A percentile compares a stretch with the other conserved stretches of the same genome.
Evolutionary conservation across 345 rosid genomes (phyloP).

Genomic region (Melaleuca quinquenervia): DNA sequence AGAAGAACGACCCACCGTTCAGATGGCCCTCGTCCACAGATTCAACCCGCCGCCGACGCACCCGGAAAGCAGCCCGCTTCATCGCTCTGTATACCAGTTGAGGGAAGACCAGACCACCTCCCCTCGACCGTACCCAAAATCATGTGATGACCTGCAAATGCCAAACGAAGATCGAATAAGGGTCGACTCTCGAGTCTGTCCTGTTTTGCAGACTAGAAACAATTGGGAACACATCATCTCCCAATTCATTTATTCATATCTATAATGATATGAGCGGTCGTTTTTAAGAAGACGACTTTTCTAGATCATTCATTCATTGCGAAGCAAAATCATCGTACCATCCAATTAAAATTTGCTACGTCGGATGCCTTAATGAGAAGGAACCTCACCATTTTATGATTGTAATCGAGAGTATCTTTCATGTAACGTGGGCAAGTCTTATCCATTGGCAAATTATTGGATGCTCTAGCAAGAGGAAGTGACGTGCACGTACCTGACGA

Average conservation of each 20-base stretch:
- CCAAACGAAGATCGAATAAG: not conserved
- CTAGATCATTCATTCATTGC: not conserved
- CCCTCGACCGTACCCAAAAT: not conserved
- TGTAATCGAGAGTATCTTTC: not conserved
- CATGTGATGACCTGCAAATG: not conserved
- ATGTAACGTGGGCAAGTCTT: rapidly evolving
- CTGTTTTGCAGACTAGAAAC: not conserved
- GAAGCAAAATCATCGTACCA: not conserved
- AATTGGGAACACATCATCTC: not conserved
- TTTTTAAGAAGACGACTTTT: not conserved
- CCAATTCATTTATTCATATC: rapidly evolving
- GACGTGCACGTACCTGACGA: not conserved
- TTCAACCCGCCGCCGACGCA: not conserved
- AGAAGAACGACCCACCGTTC: not conserved
- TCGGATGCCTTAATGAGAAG: not conserved
- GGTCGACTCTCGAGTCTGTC: not conserved
- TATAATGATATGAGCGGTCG: rapidly evolving
- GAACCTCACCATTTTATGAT: not conserved
- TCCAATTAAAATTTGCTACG: not conserved
- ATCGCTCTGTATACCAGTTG: not conserved
- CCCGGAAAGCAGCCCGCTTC: not conserved
- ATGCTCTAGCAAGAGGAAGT: not conserved
- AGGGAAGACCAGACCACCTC: not conserved
- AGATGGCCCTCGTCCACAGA: not conserved
- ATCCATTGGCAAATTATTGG: not conserved